Evolutionary conservation across 2,329 filamentous ascomycete genomes (phyloP).

Genomic region (Westerdykella ornata): DNA sequence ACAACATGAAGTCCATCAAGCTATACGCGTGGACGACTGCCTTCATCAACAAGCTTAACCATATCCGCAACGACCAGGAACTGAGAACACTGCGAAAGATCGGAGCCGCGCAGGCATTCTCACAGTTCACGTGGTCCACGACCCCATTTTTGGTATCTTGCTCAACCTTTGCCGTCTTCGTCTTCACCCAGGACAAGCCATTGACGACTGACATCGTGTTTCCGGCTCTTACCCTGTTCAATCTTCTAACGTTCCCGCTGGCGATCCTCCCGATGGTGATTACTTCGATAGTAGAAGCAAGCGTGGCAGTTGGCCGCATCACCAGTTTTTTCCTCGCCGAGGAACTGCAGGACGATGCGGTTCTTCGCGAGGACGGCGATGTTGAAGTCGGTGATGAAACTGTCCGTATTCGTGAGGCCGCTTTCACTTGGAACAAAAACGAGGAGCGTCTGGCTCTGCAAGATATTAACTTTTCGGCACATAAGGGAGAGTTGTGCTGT

Average conservation of each 20-base stretch:
- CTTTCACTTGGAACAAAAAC: slow-evolving; percentile 92
- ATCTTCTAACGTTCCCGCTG: slow-evolving; percentile 89
- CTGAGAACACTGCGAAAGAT: slow-evolving; percentile 94
- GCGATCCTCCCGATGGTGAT: slow-evolving; percentile 97
- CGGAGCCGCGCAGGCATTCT: slow-evolving; percentile 84
- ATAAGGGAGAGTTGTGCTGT: slow-evolving; percentile 89
- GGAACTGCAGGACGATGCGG: slow-evolving; percentile 81
- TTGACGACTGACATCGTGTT: slow-evolving; percentile 94
- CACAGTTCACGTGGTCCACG: slow-evolving; percentile 97
- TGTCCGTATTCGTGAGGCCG: slow-evolving; percentile 73
- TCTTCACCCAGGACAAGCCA: slow-evolving; percentile 71
- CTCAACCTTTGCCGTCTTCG: slow-evolving; percentile 91
- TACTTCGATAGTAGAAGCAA: slow-evolving; percentile 88
- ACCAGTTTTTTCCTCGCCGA: slow-evolving; percentile 81
- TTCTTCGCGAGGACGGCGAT: slow-evolving; percentile 61
- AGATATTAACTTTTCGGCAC: slow-evolving; percentile 79
- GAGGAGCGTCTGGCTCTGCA: slow-evolving; percentile 61
- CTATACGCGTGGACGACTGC: slow-evolving; percentile 95
- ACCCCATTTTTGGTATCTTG: slow-evolving; percentile 97
- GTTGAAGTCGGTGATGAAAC: slow-evolving; percentile 77
- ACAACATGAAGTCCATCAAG: slow-evolving; percentile 99
- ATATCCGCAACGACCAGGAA: slow-evolving; percentile 91
- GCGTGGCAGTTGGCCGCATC: slow-evolving; percentile 81
- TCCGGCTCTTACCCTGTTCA: slow-evolving; percentile 87
- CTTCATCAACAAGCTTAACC: slow-evolving; percentile 96